Percentiles rank a stretch among this genome's conserved stretches.
Conservation (phyloP, 225 moss, liverwort and hornwort genomes). For the Neckera pumila region DNA sequence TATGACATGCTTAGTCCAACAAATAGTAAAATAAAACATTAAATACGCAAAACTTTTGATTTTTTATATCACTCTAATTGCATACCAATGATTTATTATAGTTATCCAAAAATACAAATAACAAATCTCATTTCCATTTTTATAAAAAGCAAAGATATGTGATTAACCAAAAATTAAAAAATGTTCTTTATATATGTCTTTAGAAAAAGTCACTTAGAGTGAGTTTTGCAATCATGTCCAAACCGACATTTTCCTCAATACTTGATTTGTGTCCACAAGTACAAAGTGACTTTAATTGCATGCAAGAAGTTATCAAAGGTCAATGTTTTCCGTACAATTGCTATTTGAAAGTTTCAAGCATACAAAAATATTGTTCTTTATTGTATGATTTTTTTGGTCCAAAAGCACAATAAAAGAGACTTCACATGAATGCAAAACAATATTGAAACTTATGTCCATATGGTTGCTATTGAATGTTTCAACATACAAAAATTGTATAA, state of each 20-base stretch:
- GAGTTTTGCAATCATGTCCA: background rate
- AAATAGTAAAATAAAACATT: background rate
- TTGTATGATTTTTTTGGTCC: background rate
- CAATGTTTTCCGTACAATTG: rapidly evolving
- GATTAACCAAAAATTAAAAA: background rate
- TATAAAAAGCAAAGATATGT: background rate
- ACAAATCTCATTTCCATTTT: background rate
- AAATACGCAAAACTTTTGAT: background rate
- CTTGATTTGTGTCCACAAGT: background rate
- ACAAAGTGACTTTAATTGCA: background rate
- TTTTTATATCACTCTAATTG: background rate
- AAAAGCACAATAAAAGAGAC: background rate
- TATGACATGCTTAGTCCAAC: background rate
- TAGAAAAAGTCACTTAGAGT: background rate
- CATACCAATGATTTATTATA: too few relatives aligned
- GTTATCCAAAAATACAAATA: background rate
- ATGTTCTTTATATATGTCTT: too few relatives aligned
- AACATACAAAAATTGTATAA: background rate
- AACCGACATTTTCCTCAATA: background rate
- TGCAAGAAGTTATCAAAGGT: background rate
- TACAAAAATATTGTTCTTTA: background rate
- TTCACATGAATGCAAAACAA: rapidly evolving
- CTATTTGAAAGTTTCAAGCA: background rate
- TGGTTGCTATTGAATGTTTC: background rate
- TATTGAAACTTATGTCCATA: background rate